Conservation (phyloP, 306 rosid genomes). For the Luffa aegyptiaca region DNA sequence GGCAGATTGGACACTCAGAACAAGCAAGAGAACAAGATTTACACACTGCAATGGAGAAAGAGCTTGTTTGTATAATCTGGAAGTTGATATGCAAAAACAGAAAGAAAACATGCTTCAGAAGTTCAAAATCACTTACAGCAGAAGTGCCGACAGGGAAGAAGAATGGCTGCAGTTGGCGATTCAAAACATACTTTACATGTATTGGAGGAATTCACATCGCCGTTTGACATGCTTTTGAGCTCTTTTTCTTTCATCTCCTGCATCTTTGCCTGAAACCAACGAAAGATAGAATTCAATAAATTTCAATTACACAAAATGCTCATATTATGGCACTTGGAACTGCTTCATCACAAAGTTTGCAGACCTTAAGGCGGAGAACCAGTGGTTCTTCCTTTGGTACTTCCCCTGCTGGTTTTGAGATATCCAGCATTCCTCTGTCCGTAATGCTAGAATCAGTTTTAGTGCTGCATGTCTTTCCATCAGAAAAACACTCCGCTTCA, state of each 20-base stretch:
- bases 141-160: conserved; percentile 95
- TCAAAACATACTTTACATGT: conserved; percentile 93
- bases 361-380: conserved; percentile 92
- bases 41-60: conserved; percentile 42
- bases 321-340: neutral
- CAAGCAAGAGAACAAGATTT: conserved; percentile 97
- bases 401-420: conserved; percentile 43
- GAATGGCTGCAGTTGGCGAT: conserved; percentile 87
- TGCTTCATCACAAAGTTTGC: neutral
- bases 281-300: neutral
- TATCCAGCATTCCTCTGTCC: conserved; percentile 44
- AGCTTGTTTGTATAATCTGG: neutral
- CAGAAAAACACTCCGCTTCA: conserved; percentile 28
- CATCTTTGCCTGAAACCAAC: conserved; percentile 67
- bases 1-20: conserved; percentile 91
- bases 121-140: conserved; percentile 53
- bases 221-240: conserved; percentile 57
- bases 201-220: conserved; percentile 82
- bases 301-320: neutral
- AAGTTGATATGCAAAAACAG: neutral
- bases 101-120: neutral
- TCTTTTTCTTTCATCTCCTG: conserved; percentile 96
- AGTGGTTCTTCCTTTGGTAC: conserved; percentile 63
- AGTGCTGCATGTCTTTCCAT: conserved; percentile 22
- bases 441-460: conserved; percentile 25